Percentiles rank a stretch among this genome's conserved stretches.
phyloP scores from a whole-genome alignment of 2,329 filamentous ascomycete genomes.

The Juglanconis juglandina region DNA sequence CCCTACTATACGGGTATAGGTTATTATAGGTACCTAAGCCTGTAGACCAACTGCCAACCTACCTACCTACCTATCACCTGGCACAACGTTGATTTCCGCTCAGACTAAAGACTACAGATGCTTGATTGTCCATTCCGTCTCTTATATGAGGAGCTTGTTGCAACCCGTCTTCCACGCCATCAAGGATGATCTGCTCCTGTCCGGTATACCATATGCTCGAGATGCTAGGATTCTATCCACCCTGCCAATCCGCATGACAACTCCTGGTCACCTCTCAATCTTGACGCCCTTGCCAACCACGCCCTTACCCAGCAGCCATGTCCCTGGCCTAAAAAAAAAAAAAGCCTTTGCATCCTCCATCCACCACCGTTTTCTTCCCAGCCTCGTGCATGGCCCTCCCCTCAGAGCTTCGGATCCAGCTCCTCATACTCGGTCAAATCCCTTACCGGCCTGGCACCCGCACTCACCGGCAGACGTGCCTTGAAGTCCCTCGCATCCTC shows the following conservation, averaged over 20 bases:
- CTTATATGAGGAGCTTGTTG: too few relatives aligned
- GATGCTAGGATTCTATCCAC: background rate
- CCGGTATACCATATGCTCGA: background rate
- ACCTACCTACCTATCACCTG: too few relatives aligned
- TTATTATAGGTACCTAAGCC: too few relatives aligned
- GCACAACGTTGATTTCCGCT: too few relatives aligned
- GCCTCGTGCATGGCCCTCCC: background rate
- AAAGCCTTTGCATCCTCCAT: background rate
- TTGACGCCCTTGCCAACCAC: too few relatives aligned
- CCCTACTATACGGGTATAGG: too few relatives aligned
- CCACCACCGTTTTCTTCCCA: too few relatives aligned
- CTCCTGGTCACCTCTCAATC: background rate
- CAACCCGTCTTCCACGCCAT: background rate
- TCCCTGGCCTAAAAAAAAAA: background rate
- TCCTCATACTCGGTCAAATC: slow-evolving; percentile 86
- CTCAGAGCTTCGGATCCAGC: slow-evolving; percentile 71
- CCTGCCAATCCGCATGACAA: too few relatives aligned
- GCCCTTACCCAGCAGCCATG: background rate
- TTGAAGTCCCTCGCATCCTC: slow-evolving; percentile 79
- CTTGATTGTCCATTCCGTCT: too few relatives aligned
- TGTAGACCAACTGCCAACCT: too few relatives aligned
- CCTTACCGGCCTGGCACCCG: slow-evolving; percentile 68
- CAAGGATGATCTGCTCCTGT: background rate
- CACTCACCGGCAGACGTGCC: slow-evolving; percentile 67
- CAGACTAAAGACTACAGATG: too few relatives aligned